Conservation (phyloP, 257 asterid species). For the Primulina huaijiensis region DNA sequence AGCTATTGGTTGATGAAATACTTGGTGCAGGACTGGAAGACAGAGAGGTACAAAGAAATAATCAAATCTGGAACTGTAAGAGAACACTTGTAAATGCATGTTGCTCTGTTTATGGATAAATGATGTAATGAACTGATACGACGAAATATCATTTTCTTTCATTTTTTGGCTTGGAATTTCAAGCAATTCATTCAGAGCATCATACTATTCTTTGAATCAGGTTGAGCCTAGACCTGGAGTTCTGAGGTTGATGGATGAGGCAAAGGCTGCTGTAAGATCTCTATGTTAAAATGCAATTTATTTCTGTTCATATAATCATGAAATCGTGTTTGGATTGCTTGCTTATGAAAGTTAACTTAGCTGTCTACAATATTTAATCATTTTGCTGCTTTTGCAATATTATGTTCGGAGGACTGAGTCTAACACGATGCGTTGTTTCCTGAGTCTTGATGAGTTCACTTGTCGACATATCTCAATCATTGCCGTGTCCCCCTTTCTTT, state of each 20-base stretch:
- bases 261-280: constrained; percentile 81
- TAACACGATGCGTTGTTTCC: not conserved
- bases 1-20: constrained; percentile 13
- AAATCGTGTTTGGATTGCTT: constrained; percentile 9
- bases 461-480: constrained; percentile 7
- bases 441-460: not conserved
- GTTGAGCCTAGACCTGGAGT: constrained; percentile 95
- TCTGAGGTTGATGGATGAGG: constrained; percentile 95
- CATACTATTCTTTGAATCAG: constrained; percentile 41
- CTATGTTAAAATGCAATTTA: constrained; percentile 22
- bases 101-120: constrained; percentile 8
- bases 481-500: constrained; percentile 20
- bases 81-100: constrained; percentile 14
- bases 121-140: constrained; percentile 5
- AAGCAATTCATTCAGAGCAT: constrained; percentile 7
- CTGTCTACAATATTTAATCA: not conserved
- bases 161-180: not conserved
- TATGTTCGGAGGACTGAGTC: not conserved
- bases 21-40: constrained; percentile 87
- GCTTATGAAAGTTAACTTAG: constrained; percentile 1
- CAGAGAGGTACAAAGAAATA: constrained; percentile 92
- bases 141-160: not conserved
- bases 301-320: constrained; percentile 21
- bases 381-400: not conserved
- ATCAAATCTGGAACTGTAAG: constrained; percentile 93